Base-by-base conservation (phyloP, 2,329 filamentous ascomycete genomes). In the Stagonosporopsis rhizophila region DNA sequence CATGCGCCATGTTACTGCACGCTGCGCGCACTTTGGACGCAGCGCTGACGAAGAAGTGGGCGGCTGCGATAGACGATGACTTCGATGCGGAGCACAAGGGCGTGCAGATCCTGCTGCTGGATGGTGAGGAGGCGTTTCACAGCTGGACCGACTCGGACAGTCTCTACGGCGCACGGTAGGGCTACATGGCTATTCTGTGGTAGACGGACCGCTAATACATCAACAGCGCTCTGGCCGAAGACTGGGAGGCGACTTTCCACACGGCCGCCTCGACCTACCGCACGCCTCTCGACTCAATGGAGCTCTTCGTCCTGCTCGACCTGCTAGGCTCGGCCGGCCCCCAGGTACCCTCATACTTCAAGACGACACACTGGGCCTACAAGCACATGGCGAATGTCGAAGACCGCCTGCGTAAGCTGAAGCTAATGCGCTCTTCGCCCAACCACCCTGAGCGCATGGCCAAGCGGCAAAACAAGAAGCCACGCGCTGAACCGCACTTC, bases 361-460 rank as follows among this genome's bases (percentile, higher is more conserved):
- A 88, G 59, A 90, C 89, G 0, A 97, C 94, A 0, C 94, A 98
- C 71, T 97, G 95, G 94, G 93, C 93, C 2, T 98, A 98, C 75
- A 83, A 87, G 66, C 83, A 85, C 59, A 86, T 98, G 82, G 90
- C 91, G 1, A 77, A 80, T 2, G 79, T 94, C 5, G 94, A 98
- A 77, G 78, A 81, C 47, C 88, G 92, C 25, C 81, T 98, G 71
- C 87, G 92, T 28, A 79, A 83, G 15, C 78, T 92, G 0, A 81
- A 82, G 5, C 75, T 89, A 40, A 85, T 94, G 63, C 87, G 90
- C 69, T 87, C 89, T 7, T 81, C 83, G 25, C 78, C 82, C 22
- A 81, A 83, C 56, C 76, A 82, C 62, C 77, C 56, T 74, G 78
- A 56, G 70, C 83, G 76, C 53, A 69, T 74, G 55, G 62, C 58